Percentiles rank a stretch among this genome's conserved stretches.
Conservation (phyloP, 1,139 yeast genomes). For the Pichiaceae sp. region DNA sequence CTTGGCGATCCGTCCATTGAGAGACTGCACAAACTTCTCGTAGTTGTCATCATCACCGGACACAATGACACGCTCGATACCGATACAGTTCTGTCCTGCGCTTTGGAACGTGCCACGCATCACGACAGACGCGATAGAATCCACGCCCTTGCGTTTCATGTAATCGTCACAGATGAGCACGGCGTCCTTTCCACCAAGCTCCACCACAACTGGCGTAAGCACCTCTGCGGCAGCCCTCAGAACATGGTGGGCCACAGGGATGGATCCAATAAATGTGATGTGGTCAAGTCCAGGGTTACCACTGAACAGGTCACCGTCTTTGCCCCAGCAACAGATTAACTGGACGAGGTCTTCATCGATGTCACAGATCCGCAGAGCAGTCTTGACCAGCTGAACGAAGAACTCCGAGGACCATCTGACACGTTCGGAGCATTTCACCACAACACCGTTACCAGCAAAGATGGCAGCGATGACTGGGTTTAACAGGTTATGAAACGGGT, state of each 20-base stretch:
- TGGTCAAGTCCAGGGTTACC: conserved; percentile 78
- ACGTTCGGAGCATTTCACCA: conserved; percentile 89
- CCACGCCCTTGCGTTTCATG: conserved; percentile 34
- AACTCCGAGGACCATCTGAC: conserved; percentile 91
- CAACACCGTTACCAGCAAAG: conserved; percentile 84
- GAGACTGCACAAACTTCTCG: conserved; percentile 46
- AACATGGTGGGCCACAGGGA: conserved; percentile 86
- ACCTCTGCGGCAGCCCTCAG: conserved; percentile 73
- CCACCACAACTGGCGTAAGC: conserved; percentile 88
- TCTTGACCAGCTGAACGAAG: conserved; percentile 61
- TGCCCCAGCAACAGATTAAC: conserved; percentile 69
- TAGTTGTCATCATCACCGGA: conserved; percentile 52
- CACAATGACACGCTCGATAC: conserved; percentile 80
- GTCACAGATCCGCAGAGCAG: conserved; percentile 65
- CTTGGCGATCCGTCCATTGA: conserved; percentile 47
- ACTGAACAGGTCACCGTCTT: conserved; percentile 78
- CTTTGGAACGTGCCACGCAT: conserved; percentile 95
- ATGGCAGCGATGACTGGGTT: conserved; percentile 88
- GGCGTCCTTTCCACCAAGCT: conserved; percentile 93
- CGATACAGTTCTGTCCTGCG: conserved; percentile 96
- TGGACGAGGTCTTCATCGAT: conserved; percentile 79
- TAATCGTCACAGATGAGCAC: conserved; percentile 75
- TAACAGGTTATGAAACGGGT: conserved; percentile 86
- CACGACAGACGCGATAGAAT: conserved; percentile 66
- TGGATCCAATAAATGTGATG: conserved; percentile 92